A percentile compares a stretch with the other conserved stretches of the same genome.
These are phyloP conservation scores for Fusarium marasasianum DNA, from an alignment of 2,329 filamentous ascomycete species.

Conservation along the genomic window DNA sequence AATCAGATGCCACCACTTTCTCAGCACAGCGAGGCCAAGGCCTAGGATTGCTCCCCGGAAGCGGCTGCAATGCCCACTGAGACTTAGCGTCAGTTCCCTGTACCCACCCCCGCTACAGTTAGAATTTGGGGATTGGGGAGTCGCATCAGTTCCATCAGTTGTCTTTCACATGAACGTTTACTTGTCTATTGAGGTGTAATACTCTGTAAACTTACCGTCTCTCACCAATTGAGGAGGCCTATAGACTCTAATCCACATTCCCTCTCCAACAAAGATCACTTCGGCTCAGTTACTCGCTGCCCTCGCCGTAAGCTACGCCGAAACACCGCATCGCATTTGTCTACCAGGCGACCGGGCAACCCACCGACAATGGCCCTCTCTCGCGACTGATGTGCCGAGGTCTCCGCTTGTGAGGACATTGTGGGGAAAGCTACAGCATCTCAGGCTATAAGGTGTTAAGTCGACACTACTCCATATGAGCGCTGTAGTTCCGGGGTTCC, in stretches of 20 bases:
- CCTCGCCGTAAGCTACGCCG: conserved; percentile 42
- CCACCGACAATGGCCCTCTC: conserved; percentile 29
- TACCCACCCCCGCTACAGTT: conserved; percentile 35
- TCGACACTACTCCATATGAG: background rate
- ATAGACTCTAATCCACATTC: background rate
- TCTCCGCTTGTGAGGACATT: conserved; percentile 35
- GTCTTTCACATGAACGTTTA: background rate
- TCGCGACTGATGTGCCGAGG: conserved; percentile 39
- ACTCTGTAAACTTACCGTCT: background rate
- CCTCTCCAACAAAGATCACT: background rate
- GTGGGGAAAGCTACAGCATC: conserved; percentile 20
- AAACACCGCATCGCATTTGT: conserved; percentile 30
- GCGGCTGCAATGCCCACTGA: conserved; percentile 31
- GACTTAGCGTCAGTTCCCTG: conserved; percentile 26
- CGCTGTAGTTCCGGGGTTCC: conserved; percentile 22
- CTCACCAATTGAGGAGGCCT: background rate
- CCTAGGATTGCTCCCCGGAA: conserved; percentile 33
- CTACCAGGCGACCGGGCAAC: conserved; percentile 37
- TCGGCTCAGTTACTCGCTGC: background rate
- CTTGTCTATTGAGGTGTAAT: background rate
- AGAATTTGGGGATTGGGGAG: conserved; percentile 19
- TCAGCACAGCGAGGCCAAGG: conserved; percentile 33
- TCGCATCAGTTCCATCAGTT: background rate
- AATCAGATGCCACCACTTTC: conserved; percentile 43
- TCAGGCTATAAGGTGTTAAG: background rate